Conservation (phyloP, 306 rosid species). For the Begonia masoniana region DNA sequence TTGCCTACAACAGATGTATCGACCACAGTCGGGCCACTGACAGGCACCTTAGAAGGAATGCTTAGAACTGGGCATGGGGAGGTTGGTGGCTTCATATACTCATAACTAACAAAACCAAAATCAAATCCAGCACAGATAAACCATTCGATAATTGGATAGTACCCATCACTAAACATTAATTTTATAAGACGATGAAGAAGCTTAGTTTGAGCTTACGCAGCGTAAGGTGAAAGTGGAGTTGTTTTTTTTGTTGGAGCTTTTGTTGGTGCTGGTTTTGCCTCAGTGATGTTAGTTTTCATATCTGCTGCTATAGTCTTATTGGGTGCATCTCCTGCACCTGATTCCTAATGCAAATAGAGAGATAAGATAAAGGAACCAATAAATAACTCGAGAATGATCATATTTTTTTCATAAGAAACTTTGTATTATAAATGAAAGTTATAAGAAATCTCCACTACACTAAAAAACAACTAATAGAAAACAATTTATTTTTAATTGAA, state of each 20-base stretch:
- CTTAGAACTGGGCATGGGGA: constrained; percentile 47
- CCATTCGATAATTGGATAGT: constrained; percentile 1
- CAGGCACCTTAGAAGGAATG: constrained; percentile 19
- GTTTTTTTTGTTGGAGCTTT: constrained; percentile 1
- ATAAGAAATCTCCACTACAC: too few relatives aligned
- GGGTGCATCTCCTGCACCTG: constrained; percentile 21
- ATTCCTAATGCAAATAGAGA: constrained; percentile 26
- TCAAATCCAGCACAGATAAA: background rate
- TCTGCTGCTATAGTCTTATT: constrained; percentile 16
- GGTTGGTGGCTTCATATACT: constrained; percentile 51
- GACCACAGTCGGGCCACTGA: constrained; percentile 9
- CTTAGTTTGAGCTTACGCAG: constrained; percentile 25
- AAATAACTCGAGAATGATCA: too few relatives aligned
- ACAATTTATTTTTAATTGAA: too few relatives aligned
- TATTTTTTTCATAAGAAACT: too few relatives aligned
- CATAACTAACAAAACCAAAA: constrained; percentile 26
- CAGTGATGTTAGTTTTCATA: constrained; percentile 14
- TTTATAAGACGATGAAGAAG: background rate
- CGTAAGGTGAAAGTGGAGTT: constrained; percentile 42
- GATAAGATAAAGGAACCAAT: too few relatives aligned
- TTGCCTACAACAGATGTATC: constrained; percentile 15
- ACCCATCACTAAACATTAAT: background rate
- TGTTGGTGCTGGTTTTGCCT: constrained; percentile 22
- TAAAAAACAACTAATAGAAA: too few relatives aligned
- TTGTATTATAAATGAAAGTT: too few relatives aligned